Conservation (phyloP, 2,329 filamentous ascomycete species). For the Nothophaeocryptopus gaeumannii region DNA sequence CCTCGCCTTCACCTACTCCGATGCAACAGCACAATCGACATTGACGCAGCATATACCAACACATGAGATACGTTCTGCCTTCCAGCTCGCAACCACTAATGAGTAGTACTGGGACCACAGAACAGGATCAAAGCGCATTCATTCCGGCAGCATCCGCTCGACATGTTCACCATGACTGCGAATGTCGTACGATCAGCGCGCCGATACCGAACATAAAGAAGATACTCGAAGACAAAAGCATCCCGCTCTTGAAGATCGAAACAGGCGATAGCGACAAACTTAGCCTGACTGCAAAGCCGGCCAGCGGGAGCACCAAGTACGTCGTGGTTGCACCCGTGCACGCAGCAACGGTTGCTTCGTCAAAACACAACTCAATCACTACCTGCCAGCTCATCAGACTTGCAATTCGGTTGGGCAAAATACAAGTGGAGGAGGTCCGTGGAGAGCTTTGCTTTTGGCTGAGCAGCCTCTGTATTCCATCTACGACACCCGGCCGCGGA, state of each 20-base stretch:
- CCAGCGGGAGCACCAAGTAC: constrained; percentile 8
- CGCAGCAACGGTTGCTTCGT: constrained; percentile 6
- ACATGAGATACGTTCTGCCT: background rate
- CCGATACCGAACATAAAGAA: constrained; percentile 6
- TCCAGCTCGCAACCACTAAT: background rate
- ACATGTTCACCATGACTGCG: constrained; percentile 15
- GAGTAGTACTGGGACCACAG: too few relatives aligned
- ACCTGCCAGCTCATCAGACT: constrained; percentile 16
- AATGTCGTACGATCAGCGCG: constrained; percentile 15
- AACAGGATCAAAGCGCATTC: too few relatives aligned
- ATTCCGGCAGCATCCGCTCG: constrained; percentile 2
- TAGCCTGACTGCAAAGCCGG: constrained; percentile 9
- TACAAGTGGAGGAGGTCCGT: constrained; percentile 16
- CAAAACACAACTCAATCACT: constrained; percentile 13
- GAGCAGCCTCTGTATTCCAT: constrained; percentile 10
- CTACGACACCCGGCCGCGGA: background rate
- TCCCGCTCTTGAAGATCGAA: constrained; percentile 12
- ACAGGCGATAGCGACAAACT: constrained; percentile 16
- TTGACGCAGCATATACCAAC: too few relatives aligned
- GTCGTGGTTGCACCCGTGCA: constrained; percentile 5
- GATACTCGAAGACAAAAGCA: constrained; percentile 5
- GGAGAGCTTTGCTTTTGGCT: constrained; percentile 19
- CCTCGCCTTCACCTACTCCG: background rate
- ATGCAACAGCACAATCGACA: background rate
- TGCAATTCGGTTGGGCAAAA: constrained; percentile 16